Evolutionary conservation across 169 alveolate genomes (phyloP).

Genomic region (Miamiensis avidus): DNA sequence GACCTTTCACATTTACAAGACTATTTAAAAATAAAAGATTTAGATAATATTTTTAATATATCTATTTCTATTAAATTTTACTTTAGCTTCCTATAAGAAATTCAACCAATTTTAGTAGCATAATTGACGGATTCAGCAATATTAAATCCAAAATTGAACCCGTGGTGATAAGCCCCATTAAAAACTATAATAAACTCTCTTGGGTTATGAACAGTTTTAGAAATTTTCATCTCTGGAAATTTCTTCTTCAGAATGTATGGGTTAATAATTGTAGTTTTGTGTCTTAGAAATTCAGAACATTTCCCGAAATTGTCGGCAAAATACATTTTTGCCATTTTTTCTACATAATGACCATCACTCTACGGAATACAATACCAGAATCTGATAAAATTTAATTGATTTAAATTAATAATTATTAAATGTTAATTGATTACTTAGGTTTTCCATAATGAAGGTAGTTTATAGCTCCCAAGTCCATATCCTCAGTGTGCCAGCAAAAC

Average conservation of each 20-base stretch:
- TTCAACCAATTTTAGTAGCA: slow-evolving; percentile 90
- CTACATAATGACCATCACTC: slow-evolving; percentile 82
- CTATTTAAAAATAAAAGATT: too few relatives aligned
- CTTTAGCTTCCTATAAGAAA: slow-evolving; percentile 28
- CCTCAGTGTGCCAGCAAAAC: slow-evolving; percentile 98
- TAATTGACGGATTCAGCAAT: slow-evolving; percentile 96
- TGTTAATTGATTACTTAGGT: slow-evolving; percentile 78
- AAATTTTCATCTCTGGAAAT: slow-evolving; percentile 79
- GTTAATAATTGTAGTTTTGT: slow-evolving; percentile 84
- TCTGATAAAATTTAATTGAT: not conserved
- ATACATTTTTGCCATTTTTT: slow-evolving; percentile 65
- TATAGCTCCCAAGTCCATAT: slow-evolving; percentile 91
- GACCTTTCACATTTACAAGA: slow-evolving; percentile 32
- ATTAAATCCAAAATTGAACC: slow-evolving; percentile 93
- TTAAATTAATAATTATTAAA: too few relatives aligned
- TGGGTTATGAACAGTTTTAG: slow-evolving; percentile 76
- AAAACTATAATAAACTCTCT: slow-evolving; percentile 92
- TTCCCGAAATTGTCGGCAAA: slow-evolving; percentile 60
- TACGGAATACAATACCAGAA: slow-evolving; percentile 93
- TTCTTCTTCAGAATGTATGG: slow-evolving; percentile 84
- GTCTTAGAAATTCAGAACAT: slow-evolving; percentile 75
- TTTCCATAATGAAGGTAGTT: slow-evolving; percentile 95
- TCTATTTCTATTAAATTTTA: too few relatives aligned
- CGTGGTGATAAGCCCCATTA: slow-evolving; percentile 93
- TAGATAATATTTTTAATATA: too few relatives aligned